Evolutionary conservation across 257 asterid genomes (phyloP), one percentile per base, ranked within the genome.

Genomic region (Euphrasia confusa): DNA sequence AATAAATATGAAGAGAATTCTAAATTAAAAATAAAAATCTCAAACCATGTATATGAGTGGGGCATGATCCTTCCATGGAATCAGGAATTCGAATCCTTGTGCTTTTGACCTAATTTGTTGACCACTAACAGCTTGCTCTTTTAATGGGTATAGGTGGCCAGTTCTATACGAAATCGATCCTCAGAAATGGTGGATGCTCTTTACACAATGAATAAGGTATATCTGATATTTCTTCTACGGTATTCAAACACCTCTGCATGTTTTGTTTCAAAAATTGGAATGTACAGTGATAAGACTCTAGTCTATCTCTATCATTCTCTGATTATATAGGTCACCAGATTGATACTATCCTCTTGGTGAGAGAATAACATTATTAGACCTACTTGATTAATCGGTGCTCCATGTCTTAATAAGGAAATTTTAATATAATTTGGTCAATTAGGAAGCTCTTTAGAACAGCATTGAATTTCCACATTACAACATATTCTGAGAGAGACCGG

Each of bases 151-250:
- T 79, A 90, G 97, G 90, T 87, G 66, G 87, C 87, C 32, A 73
- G 82, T 68, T 82, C 84, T 60, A 80, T 90, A 68, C 72, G 81
- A 64, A 76, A 77, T 71, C 83, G 96, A 57, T 71, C 91, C 62
- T 61, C 74, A 3, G 96, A 85, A 54, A 90, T 90, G 97, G 96
- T 80, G 76, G 97, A 90, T 78, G 75, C 96, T 48, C 83, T 90
- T 65, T 90, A 77, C 83, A 74, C 87, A 57, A 81, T 74, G 84
- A 81, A 81, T 58, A 74, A 70, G 82, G 87, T 81, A 76, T 52
- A n/a, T 68, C 48, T 66, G 44, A 47, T 52, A 61, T 39, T 48
- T 52, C 54, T 68, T 60, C 4, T 10, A 18, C 32, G 24, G 53
- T 26, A 47, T 28, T 40, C 12, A 24, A 55, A 53, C 35, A 30